A percentile compares a stretch with the other conserved stretches of the same genome.
These are phyloP conservation scores for Arthrocladium fulminans DNA, from an alignment of 2,329 filamentous ascomycete genomes.

Conservation along the genomic window DNA sequence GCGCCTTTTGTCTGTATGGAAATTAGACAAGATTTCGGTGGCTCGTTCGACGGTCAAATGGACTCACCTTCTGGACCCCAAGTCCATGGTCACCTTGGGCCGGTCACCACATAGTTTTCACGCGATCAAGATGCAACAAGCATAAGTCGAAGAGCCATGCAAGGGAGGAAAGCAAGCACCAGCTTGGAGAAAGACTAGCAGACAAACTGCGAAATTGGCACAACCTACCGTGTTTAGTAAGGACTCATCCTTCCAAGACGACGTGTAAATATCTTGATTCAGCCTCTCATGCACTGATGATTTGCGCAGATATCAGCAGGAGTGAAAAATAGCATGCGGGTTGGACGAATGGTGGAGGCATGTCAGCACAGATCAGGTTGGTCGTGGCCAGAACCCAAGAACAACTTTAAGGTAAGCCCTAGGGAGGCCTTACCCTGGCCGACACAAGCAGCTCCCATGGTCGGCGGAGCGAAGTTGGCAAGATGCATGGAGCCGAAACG, in stretches of 20 bases:
- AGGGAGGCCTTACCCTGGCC: not conserved
- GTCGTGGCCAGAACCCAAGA: not conserved
- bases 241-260: not conserved
- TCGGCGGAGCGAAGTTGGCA: not conserved
- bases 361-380: not conserved
- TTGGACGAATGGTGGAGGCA: not conserved
- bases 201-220: not conserved
- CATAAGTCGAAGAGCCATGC: not conserved
- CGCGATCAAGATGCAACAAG: not conserved
- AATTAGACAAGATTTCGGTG: not conserved
- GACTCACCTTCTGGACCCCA: constrained; percentile 1
- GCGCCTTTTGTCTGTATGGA: constrained; percentile 5
- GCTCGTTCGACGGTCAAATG: not conserved
- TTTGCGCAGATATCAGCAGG: not conserved
- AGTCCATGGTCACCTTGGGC: not conserved
- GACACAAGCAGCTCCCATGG: not conserved
- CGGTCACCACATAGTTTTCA: not conserved
- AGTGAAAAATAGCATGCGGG: not conserved
- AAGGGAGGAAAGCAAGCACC: not conserved
- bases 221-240: not conserved
- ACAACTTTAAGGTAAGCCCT: not conserved
- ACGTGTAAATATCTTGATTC: not conserved
- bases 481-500: not conserved
- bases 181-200: not conserved
- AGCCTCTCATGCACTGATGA: not conserved